These are phyloP conservation scores for Serendipita sp. DNA, from an alignment of 768 basidiomycete genomes.

Conservation along the genomic window DNA sequence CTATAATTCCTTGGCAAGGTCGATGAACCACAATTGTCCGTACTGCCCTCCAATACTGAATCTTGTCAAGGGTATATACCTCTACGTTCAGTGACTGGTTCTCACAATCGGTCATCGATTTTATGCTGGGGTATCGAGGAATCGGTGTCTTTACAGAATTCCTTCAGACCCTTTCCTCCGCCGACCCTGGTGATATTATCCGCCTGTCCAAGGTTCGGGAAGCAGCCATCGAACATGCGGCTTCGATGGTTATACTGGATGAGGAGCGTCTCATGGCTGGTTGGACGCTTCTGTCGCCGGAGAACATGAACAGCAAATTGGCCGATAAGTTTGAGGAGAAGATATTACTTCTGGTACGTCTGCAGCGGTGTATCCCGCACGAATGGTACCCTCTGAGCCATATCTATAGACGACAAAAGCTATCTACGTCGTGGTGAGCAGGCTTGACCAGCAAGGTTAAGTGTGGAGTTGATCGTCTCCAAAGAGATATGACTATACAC, in stretches of 20 bases:
- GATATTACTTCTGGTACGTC: slow-evolving; percentile 65
- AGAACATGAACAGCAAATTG: slow-evolving; percentile 51
- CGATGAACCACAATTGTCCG: not conserved
- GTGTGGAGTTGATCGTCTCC: slow-evolving; percentile 3
- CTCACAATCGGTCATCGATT: slow-evolving; percentile 89
- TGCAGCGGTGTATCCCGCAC: not conserved
- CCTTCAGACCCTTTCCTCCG: slow-evolving; percentile 67
- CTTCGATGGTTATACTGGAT: slow-evolving; percentile 57
- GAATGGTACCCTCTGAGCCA: not conserved
- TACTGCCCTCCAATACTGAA: not conserved
- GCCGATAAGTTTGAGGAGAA: slow-evolving; percentile 89
- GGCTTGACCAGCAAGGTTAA: not conserved
- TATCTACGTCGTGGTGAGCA: slow-evolving; percentile 62
- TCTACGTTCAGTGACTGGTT: slow-evolving; percentile 94
- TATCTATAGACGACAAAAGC: slow-evolving; percentile 31
- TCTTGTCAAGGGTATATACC: slow-evolving; percentile 53
- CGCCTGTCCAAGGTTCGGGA: slow-evolving; percentile 77
- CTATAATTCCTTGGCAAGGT: slow-evolving; percentile 82
- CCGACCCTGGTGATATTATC: slow-evolving; percentile 84
- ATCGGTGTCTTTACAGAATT: slow-evolving; percentile 88
- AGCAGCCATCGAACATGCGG: slow-evolving; percentile 83
- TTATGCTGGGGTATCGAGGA: slow-evolving; percentile 76
- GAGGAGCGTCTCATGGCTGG: slow-evolving; percentile 67
- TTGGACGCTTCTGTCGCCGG: slow-evolving; percentile 86
- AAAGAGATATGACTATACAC: slow-evolving; percentile 84